A percentile compares a stretch with the other conserved stretches of the same genome.
Evolutionary conservation across 2,329 filamentous ascomycete genomes (phyloP).

Genomic region (Xylariaceae sp.): DNA sequence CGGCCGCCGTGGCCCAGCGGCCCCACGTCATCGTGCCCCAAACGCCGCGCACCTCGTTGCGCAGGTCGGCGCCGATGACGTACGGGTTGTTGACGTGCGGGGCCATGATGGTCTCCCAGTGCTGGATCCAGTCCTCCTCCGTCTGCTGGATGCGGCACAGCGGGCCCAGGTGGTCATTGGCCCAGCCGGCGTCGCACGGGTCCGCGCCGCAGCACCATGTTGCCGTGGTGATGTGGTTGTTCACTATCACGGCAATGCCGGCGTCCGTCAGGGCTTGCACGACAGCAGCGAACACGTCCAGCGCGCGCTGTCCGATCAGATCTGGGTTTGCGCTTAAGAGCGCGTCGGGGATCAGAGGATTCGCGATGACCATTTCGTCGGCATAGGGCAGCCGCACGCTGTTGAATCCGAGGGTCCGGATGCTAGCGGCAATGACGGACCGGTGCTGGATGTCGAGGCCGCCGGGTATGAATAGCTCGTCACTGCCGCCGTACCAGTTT

Average conservation of each 20-base stretch:
- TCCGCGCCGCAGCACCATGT: conserved; percentile 65
- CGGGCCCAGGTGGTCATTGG: conserved; percentile 56
- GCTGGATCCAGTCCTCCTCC: conserved; percentile 59
- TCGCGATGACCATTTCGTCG: conserved; percentile 60
- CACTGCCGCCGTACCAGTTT: conserved; percentile 68
- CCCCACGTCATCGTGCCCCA: conserved; percentile 66
- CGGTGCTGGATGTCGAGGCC: conserved; percentile 61
- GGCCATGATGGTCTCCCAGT: conserved; percentile 61
- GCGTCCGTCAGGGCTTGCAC: conserved; percentile 54
- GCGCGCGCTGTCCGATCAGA: conserved; percentile 48
- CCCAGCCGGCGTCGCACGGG: conserved; percentile 62
- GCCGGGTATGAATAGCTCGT: conserved; percentile 59
- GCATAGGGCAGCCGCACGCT: conserved; percentile 64
- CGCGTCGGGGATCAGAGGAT: conserved; percentile 48
- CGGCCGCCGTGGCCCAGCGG: conserved; percentile 58
- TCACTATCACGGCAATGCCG: conserved; percentile 60
- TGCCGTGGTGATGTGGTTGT: conserved; percentile 65
- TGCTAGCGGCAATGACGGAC: conserved; percentile 52
- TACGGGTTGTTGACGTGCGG: conserved; percentile 53
- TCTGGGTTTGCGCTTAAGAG: conserved; percentile 56
- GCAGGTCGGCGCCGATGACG: conserved; percentile 61
- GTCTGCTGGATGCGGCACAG: conserved; percentile 58
- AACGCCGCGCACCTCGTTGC: conserved; percentile 63
- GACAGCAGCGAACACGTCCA: conserved; percentile 58
- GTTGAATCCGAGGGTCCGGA: conserved; percentile 61